Conservation (phyloP, 495 filamentous ascomycete genomes). For the Hyaloscypha variabilis region DNA sequence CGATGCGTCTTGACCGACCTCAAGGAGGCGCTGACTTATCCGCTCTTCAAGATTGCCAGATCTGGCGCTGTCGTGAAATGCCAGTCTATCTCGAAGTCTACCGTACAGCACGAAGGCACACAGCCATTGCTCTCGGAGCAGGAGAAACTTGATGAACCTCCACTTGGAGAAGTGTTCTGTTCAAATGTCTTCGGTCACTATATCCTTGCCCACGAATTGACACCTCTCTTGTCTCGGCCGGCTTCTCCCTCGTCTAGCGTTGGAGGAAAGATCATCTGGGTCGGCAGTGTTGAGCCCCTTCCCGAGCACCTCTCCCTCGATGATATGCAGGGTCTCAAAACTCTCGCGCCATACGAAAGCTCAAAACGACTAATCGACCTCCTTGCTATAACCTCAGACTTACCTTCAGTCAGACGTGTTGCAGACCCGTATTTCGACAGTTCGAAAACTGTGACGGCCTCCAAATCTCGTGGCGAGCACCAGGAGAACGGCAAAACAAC, state of each 20-base stretch:
- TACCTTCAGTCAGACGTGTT: constrained; percentile 64
- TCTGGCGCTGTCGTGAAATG: constrained; percentile 53
- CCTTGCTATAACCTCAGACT: constrained; percentile 70
- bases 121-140: constrained; percentile 21
- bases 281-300: constrained; percentile 75
- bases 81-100: constrained; percentile 12
- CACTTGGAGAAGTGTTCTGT: constrained; percentile 80
- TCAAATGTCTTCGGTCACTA: constrained; percentile 97
- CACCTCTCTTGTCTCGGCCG: constrained; percentile 62
- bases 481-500: constrained; percentile 24
- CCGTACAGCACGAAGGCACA: constrained; percentile 18
- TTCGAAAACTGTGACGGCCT: constrained; percentile 28
- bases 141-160: constrained; percentile 46
- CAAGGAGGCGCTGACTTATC: constrained; percentile 73
- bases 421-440: constrained; percentile 41
- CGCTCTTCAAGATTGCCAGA: constrained; percentile 68
- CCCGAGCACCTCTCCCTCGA: constrained; percentile 54
- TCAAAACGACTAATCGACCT: constrained; percentile 87
- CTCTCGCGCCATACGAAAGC: constrained; percentile 71
- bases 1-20: constrained; percentile 66
- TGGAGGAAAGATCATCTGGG: constrained; percentile 74
- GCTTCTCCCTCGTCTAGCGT: constrained; percentile 36
- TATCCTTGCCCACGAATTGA: constrained; percentile 77
- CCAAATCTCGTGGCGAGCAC: constrained; percentile 12
- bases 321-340: constrained; percentile 77